Conservation (phyloP, 2,329 filamentous ascomycete genomes). For the Claviceps sp. region DNA sequence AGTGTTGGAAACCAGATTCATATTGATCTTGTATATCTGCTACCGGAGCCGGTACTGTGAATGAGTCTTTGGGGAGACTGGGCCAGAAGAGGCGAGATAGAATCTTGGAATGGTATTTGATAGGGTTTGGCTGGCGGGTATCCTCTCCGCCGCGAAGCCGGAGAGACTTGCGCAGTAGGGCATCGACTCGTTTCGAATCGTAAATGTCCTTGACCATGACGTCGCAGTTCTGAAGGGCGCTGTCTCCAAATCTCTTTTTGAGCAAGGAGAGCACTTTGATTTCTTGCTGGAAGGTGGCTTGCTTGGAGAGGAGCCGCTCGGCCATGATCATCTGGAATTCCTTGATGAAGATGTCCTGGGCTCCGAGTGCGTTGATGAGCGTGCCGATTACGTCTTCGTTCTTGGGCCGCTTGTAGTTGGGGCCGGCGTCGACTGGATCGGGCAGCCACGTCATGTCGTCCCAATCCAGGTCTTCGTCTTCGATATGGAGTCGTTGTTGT, state of each 20-base stretch:
- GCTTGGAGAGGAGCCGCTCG: constrained; percentile 58
- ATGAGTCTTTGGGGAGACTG: constrained; percentile 55
- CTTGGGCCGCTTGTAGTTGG: constrained; percentile 81
- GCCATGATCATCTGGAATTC: constrained; percentile 86
- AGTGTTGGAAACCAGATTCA: constrained; percentile 58
- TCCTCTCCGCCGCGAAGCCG: constrained; percentile 9
- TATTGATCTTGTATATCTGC: constrained; percentile 54
- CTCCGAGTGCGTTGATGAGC: constrained; percentile 75
- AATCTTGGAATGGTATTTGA: constrained; percentile 63
- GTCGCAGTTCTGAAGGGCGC: constrained; percentile 78
- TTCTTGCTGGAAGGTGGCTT: constrained; percentile 62
- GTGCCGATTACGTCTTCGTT: constrained; percentile 86
- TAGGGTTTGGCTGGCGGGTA: constrained; percentile 7
- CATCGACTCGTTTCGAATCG: constrained; percentile 66
- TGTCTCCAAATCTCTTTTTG: constrained; percentile 78
- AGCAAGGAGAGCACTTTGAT: constrained; percentile 73
- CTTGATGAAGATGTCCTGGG: constrained; percentile 83
- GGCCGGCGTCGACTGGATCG: constrained; percentile 82
- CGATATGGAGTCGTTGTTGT: constrained; percentile 35
- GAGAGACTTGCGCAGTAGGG: constrained; percentile 41
- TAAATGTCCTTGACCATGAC: constrained; percentile 94
- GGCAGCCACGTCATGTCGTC: constrained; percentile 88
- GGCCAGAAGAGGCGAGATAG: constrained; percentile 93
- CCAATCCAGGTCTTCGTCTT: constrained; percentile 70
- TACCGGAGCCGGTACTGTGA: constrained; percentile 48